Evolutionary conservation across 1,284 basidiomycete genomes (phyloP).

Genomic region (Neotropicomus parvogracilis): DNA sequence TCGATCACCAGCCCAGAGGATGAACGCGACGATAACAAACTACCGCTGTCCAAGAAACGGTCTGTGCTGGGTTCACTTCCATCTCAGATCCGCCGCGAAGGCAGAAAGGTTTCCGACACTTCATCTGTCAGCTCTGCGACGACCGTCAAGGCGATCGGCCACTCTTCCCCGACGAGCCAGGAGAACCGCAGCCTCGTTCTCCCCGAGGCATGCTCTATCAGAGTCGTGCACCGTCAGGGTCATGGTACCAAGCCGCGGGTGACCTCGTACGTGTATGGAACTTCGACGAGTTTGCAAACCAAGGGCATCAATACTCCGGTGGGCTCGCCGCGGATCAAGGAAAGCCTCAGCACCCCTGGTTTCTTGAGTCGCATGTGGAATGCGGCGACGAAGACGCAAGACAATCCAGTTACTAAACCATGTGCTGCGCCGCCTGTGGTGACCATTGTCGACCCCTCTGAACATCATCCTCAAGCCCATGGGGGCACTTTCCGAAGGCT

Average conservation of each 20-base stretch:
- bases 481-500: slow-evolving; percentile 33
- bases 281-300: slow-evolving; percentile 19
- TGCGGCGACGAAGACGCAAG: slow-evolving; percentile 47
- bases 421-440: slow-evolving; percentile 30
- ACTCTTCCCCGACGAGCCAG: slow-evolving; percentile 20
- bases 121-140: slow-evolving; percentile 43
- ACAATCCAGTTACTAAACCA: slow-evolving; percentile 28
- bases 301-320: slow-evolving; percentile 10
- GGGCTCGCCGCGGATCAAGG: slow-evolving; percentile 26
- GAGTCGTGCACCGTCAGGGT: slow-evolving; percentile 27
- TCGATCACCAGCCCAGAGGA: slow-evolving; percentile 51
- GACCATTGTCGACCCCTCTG: slow-evolving; percentile 34
- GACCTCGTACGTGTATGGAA: slow-evolving; percentile 30
- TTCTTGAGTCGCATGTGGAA: slow-evolving; percentile 69
- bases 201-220: slow-evolving; percentile 26
- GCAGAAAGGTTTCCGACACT: slow-evolving; percentile 53
- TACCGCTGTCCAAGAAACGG: slow-evolving; percentile 32
- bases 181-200: slow-evolving; percentile 20
- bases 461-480: slow-evolving; percentile 30
- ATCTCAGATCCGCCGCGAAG: slow-evolving; percentile 42
- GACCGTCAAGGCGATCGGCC: slow-evolving; percentile 36
- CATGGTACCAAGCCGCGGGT: slow-evolving; percentile 26
- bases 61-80: slow-evolving; percentile 44
- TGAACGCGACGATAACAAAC: slow-evolving; percentile 42
- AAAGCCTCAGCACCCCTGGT: slow-evolving; percentile 35